Conservation (phyloP, 2,329 filamentous ascomycete genomes). For the Alternaria burnsii region DNA sequence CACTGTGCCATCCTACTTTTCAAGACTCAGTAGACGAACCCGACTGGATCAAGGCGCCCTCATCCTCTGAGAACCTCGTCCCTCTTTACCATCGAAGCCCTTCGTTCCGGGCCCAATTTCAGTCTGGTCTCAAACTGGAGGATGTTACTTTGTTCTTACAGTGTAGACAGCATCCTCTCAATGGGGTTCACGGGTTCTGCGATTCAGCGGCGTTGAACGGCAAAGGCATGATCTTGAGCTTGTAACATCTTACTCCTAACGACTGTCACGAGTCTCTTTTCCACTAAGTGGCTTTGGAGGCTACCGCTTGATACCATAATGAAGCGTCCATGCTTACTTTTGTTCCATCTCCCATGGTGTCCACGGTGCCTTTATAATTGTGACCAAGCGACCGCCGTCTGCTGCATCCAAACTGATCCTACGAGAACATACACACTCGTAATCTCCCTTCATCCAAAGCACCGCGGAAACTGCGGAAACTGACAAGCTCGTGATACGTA, state of each 20-base stretch:
- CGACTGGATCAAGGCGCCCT: constrained; percentile 13
- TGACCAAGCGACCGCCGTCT: constrained; percentile 1
- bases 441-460: not conserved
- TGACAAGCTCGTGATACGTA: not conserved
- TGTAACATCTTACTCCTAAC: constrained; percentile 20
- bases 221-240: constrained; percentile 1
- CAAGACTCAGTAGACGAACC: constrained; percentile 82
- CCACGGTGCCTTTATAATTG: not conserved
- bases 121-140: constrained; percentile 10
- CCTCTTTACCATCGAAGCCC: constrained; percentile 4
- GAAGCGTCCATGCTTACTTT: constrained; percentile 14
- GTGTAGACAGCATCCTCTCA: not conserved
- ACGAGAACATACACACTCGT: not conserved
- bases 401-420: not conserved
- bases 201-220: constrained; percentile 2
- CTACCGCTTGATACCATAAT: constrained; percentile 21
- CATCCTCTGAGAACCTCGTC: constrained; percentile 7
- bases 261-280: constrained; percentile 38
- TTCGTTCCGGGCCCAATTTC: constrained; percentile 4
- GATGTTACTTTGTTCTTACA: not conserved
- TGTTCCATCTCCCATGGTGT: not conserved
- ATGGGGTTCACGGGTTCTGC: constrained; percentile 12
- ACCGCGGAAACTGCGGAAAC: not conserved
- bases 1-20: constrained; percentile 98
- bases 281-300: constrained; percentile 25